Base-by-base conservation (phyloP, 441 rosid species). In the Viola pubescens region DNA sequence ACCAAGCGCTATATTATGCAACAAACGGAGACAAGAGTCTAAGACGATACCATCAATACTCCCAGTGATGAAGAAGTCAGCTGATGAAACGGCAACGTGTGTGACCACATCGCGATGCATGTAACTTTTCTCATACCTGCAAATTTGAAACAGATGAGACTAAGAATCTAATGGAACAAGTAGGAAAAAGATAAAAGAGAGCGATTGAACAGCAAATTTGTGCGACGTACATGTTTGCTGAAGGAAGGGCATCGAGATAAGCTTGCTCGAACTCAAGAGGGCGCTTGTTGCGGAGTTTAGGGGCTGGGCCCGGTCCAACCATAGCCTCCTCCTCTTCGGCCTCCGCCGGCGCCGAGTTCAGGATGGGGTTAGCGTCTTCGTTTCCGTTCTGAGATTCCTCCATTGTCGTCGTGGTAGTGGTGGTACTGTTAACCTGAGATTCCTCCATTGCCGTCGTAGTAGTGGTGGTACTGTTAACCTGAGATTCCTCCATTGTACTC, bases 61-160 rank as follows among this genome's bases (percentile, higher is more conserved):
- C 66, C 97, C 98, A 12, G 94, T 89, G 3, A 92, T 84, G 60
- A 92, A 92, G 77, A 87, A 92, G 47, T 92, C 98, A n/a, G 98
- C 92, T 1, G 85, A 73, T 4, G 98, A 89, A 37, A 89, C 92
- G 41, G 97, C 95, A 37, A 89, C 95, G 75, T 89, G 97, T 0
- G 94, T 84, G 61, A 89, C 94, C 59, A 83, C 84, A 71, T 92
- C 98, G n/a, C 98, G 77, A 62, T 89, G 98, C 98, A 89, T 87
- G 68, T 92, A 92, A 75, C 94, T 92, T 62, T 87, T 92, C 77
- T 92, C 98, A 59, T 85, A 91, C 98, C 98, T 91, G 73, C 3
- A 59, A 62, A 45, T 19, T 10, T 9, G 5, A 13, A 37, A 14
- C 10, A 37, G 12, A 47, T 37, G 9, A 51, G n/a, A 26, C 34